These are phyloP conservation scores for Russula virescens DNA, from an alignment of 768 basidiomycete species.

Conservation along the genomic window DNA sequence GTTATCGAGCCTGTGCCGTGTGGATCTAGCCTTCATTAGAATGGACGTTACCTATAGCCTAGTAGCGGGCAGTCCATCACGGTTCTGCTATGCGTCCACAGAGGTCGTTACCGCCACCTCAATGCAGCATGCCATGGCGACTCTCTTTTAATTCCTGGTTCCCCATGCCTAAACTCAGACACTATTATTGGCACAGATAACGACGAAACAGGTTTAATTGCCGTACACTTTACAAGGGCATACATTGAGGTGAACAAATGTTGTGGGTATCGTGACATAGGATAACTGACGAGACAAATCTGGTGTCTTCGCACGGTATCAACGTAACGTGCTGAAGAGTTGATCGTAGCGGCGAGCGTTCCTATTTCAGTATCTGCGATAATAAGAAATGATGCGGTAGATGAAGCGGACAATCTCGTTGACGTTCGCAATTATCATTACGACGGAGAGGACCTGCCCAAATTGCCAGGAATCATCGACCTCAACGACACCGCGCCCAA, in stretches of 20 bases:
- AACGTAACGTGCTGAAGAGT: constrained; percentile 1
- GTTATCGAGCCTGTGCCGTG: no score
- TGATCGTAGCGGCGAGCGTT: neutral
- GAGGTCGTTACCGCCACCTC: no score
- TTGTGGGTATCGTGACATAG: neutral
- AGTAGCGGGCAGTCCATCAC: no score
- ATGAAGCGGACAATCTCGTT: constrained; percentile 14
- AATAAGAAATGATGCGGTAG: neutral
- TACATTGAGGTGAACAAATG: neutral
- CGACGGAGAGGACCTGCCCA: constrained; percentile 16
- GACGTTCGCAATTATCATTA: constrained; percentile 14
- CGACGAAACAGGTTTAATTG: neutral
- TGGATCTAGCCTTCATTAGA: no score
- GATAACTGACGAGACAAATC: neutral
- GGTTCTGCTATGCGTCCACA: no score
- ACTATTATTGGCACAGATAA: neutral
- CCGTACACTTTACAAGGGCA: neutral
- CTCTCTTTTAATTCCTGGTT: no score
- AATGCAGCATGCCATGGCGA: no score
- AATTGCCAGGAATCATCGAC: constrained; percentile 7
- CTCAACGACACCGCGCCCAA: neutral
- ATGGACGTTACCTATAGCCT: no score
- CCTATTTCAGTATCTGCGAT: neutral
- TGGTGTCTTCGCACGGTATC: neutral
- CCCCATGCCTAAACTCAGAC: no score